Evolutionary conservation across 2,329 filamentous ascomycete genomes (phyloP), one percentile per base, ranked within the genome.

Genomic region (Fusarium sp.): DNA sequence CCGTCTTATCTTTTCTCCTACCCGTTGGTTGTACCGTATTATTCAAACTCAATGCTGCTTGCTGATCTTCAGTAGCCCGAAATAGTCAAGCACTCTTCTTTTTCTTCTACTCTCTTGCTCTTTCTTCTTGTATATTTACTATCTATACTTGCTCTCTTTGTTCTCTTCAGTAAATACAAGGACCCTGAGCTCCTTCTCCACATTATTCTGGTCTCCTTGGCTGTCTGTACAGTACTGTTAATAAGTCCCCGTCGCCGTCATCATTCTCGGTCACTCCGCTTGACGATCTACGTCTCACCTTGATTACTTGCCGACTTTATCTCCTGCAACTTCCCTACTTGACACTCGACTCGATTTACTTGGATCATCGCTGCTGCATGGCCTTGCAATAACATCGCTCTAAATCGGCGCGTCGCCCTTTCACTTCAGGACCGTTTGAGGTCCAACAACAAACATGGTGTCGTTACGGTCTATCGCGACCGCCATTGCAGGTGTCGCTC

Each of bases 381-480:
- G 67, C 60, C 46, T 66, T 73, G 70, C 53, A 57, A 57, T 74
- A 67, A 51, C 41, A 49, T 38, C 28, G 15, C 26, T 56, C 15
- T 33, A 40, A 38, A 40, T 66, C 42, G 65, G 65, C 65, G 62
- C 61, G 63, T 45, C 33, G 64, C 67, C 66, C 36, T 54, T 63
- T 53, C 55, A 57, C 50, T 36, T 23, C 40, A 52, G 67, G 71
- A 57, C 71, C 69, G 47, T 34, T 50, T 23, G 13, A 61, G 72
- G 71, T 70, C 72, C 62, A 36, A 62, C 65, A 59, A 57, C 53
- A 38, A 72, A 49, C 42, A 80, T 80, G 79, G 75, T 80, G 60
- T 73, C 74, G 45, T 45, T 80, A 49, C 72, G 77, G 64, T 73
- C 69, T 37, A 60, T 80, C 42, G 75, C 74, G 47, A 70, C 77